A percentile compares a stretch with the other conserved stretches of the same genome.
Evolutionary conservation across 2,329 filamentous ascomycete genomes (phyloP).

Genomic region (Talaromyces marneffei): DNA sequence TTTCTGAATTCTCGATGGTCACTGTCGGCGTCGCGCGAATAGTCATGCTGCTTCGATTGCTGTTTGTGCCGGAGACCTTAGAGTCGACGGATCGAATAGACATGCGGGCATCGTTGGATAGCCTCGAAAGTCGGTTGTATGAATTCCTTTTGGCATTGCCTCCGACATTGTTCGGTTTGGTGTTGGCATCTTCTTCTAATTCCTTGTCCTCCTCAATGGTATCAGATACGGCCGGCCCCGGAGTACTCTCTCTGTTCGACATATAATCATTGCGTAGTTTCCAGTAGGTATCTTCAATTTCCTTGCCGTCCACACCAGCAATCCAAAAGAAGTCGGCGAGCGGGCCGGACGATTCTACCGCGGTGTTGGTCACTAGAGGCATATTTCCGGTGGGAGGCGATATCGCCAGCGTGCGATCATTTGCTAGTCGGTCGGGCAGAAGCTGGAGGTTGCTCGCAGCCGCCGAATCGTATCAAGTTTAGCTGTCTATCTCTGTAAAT

Average conservation of each 20-base stretch:
- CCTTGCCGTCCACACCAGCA: constrained; percentile 43
- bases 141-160: constrained; percentile 34
- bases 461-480: background rate
- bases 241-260: constrained; percentile 29
- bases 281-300: constrained; percentile 41
- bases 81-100: constrained; percentile 41
- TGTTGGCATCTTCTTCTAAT: constrained; percentile 46
- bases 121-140: constrained; percentile 32
- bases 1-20: constrained; percentile 26
- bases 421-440: constrained; percentile 14
- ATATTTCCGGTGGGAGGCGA: constrained; percentile 24
- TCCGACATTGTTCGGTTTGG: constrained; percentile 22
- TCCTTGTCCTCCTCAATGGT: constrained; percentile 57
- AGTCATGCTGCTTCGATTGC: constrained; percentile 60
- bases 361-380: constrained; percentile 24
- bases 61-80: constrained; percentile 43
- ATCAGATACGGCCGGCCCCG: constrained; percentile 44
- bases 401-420: constrained; percentile 17
- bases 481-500: background rate
- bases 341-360: constrained; percentile 44
- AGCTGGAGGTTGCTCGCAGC: constrained; percentile 7
- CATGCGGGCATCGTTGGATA: constrained; percentile 33
- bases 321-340: constrained; percentile 66
- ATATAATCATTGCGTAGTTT: constrained; percentile 40
- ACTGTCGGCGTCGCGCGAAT: constrained; percentile 44